Conservation (phyloP, 1,139 yeast genomes). For the Zygoascus sp. region DNA sequence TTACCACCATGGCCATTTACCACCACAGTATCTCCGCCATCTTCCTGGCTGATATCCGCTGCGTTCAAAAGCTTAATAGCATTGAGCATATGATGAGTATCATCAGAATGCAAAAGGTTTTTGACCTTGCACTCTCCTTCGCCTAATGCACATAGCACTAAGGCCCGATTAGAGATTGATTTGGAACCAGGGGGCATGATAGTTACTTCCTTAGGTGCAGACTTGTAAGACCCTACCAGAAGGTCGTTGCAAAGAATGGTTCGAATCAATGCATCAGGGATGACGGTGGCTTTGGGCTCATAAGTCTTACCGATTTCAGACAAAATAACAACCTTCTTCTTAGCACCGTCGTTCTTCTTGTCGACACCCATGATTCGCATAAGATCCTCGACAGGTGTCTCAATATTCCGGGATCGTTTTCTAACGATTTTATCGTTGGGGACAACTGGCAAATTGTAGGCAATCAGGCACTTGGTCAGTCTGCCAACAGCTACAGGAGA, state of each 20-base stretch:
- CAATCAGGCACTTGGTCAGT: slow-evolving; percentile 70
- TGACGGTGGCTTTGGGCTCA: slow-evolving; percentile 83
- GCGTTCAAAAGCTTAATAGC: slow-evolving; percentile 80
- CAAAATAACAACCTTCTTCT: slow-evolving; percentile 79
- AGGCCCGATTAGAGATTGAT: slow-evolving; percentile 92
- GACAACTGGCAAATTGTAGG: slow-evolving; percentile 81
- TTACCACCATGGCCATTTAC: slow-evolving; percentile 85
- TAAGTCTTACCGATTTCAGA: slow-evolving; percentile 83
- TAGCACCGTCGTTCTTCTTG: slow-evolving; percentile 90
- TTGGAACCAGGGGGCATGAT: slow-evolving; percentile 94
- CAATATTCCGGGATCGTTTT: slow-evolving; percentile 62
- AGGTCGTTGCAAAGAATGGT: slow-evolving; percentile 83
- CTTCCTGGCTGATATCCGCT: slow-evolving; percentile 69
- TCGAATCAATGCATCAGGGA: slow-evolving; percentile 73
- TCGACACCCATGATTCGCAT: slow-evolving; percentile 89
- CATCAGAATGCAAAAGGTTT: slow-evolving; percentile 88
- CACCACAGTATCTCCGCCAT: slow-evolving; percentile 84
- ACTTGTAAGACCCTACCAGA: slow-evolving; percentile 44
- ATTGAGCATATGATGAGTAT: slow-evolving; percentile 88
- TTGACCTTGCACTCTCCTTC: slow-evolving; percentile 76
- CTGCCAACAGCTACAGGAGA: slow-evolving; percentile 95
- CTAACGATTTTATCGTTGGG: slow-evolving; percentile 69
- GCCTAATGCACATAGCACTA: slow-evolving; percentile 88
- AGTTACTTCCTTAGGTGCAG: slow-evolving; percentile 44
- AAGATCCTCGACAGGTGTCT: slow-evolving; percentile 67